Evolutionary conservation across 441 rosid genomes (phyloP).

Genomic region (Croton laevigatus): DNA sequence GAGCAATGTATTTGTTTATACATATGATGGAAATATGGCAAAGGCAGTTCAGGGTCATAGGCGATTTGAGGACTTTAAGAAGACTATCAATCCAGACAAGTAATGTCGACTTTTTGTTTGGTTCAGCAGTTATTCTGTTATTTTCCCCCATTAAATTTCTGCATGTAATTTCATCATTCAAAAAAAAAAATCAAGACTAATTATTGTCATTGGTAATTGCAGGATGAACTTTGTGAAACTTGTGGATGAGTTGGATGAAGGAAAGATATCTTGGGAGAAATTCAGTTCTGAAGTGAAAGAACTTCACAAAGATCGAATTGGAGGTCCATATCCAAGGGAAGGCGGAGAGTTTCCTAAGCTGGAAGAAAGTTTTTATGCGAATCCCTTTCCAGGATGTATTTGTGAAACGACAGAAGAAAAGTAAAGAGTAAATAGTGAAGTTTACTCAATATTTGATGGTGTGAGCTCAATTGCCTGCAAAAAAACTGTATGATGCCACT

Average conservation of each 20-base stretch:
- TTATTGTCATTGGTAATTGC: constrained; percentile 25
- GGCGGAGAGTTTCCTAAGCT: constrained; percentile 68
- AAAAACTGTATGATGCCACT: constrained; percentile 24
- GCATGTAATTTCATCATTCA: not conserved
- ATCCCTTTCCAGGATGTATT: constrained; percentile 91
- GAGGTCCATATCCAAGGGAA: constrained; percentile 71
- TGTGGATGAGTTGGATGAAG: constrained; percentile 74
- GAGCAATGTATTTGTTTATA: constrained; percentile 81
- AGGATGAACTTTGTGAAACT: constrained; percentile 84
- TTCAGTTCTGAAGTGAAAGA: constrained; percentile 82
- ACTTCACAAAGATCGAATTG: constrained; percentile 66
- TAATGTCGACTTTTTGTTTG: constrained; percentile 26
- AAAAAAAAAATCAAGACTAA: not conserved
- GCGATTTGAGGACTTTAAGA: constrained; percentile 78
- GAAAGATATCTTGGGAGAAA: constrained; percentile 70
- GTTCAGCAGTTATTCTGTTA: not conserved
- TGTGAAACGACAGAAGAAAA: constrained; percentile 44
- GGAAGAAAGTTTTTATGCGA: constrained; percentile 80
- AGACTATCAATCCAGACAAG: constrained; percentile 87
- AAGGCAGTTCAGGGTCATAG: constrained; percentile 98
- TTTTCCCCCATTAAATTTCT: not conserved
- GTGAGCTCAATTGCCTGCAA: constrained; percentile 24
- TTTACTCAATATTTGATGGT: constrained; percentile 18
- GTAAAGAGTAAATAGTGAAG: constrained; percentile 20
- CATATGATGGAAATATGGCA: constrained; percentile 97